Base-by-base conservation (phyloP, 2,329 filamentous ascomycete species). In the Penicillium hesseltinei region DNA sequence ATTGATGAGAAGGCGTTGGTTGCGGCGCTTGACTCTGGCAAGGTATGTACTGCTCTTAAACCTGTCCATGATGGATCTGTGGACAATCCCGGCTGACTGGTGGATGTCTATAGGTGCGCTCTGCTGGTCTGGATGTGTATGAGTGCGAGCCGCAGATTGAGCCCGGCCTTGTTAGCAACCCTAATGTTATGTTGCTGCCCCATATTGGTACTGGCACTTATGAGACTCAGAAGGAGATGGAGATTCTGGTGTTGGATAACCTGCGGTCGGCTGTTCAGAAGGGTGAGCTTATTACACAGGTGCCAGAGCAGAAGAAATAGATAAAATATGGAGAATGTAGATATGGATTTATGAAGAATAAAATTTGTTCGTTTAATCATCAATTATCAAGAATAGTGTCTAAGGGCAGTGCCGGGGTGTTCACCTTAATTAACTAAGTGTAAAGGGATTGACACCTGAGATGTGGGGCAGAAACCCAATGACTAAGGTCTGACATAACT, bases 151-250 rank as follows among this genome's bases (percentile, higher is more conserved):
- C 78, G 3, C 65, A 70, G 23, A 69, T 80, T 36, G 73, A 86
- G 60, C 74, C 76, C 0, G 83, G 81, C 0, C 68, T 80, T 40
- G 62, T 79, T 25, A 72, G 72, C 46, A 78, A 77, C 62, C 71
- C 74, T 5, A 71, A 70, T 40, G 75, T 76, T n/a, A 82, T 86
- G 63, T 64, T 86, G 62, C 68, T 86, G 60, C 84, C 84, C 39
- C 84, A 87, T 64, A 81, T 87, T 61, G 84, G 84, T 21, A 87
- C 84, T 1, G 79, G 74, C 58, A 86, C 83, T 11, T 81, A 78
- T 66, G 84, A 86, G 70, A 85, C 83, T 23, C 83, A 85, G 72
- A 81, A 79, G 62, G 82, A 84, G 54, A 86, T 86, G 84, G 84
- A 86, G 69, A 66, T 84, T 51, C 67, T 85, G 61, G 83, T 85